Conservation (phyloP, 768 basidiomycete genomes). For the Agaricus bisporus region DNA sequence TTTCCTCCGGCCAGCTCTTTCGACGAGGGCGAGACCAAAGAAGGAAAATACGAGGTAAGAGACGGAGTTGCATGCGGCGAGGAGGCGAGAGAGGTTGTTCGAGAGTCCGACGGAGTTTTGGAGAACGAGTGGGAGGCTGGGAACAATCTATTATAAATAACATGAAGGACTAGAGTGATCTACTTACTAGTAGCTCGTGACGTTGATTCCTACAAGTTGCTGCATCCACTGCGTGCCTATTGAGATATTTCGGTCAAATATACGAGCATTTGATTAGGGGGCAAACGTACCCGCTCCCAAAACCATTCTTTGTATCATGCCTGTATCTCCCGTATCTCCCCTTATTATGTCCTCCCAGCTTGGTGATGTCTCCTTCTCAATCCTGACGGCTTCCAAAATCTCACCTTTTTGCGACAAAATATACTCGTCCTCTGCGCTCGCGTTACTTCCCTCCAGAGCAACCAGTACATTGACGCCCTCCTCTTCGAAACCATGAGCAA, state of each 20-base stretch:
- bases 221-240: constrained; percentile 48
- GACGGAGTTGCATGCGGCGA: constrained; percentile 46
- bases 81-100: constrained; percentile 40
- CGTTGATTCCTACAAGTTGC: constrained; percentile 45
- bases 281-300: constrained; percentile 33
- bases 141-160: neutral
- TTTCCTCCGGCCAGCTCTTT: constrained; percentile 41
- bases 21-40: constrained; percentile 38
- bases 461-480: constrained; percentile 37
- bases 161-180: neutral
- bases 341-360: constrained; percentile 35
- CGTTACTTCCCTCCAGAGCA: constrained; percentile 34
- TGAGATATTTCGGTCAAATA: neutral
- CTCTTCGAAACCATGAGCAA: constrained; percentile 36
- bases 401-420: constrained; percentile 33
- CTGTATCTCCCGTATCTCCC: constrained; percentile 36
- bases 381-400: constrained; percentile 38
- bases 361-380: constrained; percentile 35
- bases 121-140: constrained; percentile 40
- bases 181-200: constrained; percentile 44
- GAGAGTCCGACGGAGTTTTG: constrained; percentile 47
- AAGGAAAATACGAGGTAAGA: constrained; percentile 46
- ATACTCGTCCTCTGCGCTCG: constrained; percentile 27
- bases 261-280: neutral
- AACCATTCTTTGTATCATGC: constrained; percentile 36